Evolutionary conservation across 164 flowering plant genomes (phyloP), one percentile per base, ranked within the genome.

Genomic region (Annona squamosa): DNA sequence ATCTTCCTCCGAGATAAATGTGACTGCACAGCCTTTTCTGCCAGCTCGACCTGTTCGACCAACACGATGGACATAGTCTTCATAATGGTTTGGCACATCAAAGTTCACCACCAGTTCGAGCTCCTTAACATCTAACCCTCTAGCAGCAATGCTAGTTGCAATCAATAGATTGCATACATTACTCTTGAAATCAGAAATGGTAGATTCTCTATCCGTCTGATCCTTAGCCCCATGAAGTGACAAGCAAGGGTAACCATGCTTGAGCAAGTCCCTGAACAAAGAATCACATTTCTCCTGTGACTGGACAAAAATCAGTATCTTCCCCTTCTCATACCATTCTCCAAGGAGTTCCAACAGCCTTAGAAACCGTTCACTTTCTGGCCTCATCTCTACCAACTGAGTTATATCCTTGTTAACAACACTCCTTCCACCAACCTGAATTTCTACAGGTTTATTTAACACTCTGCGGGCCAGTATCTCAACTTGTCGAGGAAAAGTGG

Each of bases 171-270:
- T 91, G 85, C 98, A 90, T 5, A 92, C 99, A 78, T 90, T 90
- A 77, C 86, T 88, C 83, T 94, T 92, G 65, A 92, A 94, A 83
- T 94, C 99, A 64, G 93, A 75, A 72, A 94, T 87, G 66, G 99
- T 94, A 57, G 97, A 91, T 73, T 94, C 99, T 3, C 97, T 89
- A 67, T 92, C 99, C 3, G 97, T 91, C 80, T 95, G 99, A 78
- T 95, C 98, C 81, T 92, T 95, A 16, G 89, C 99, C 63, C 99
- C 99, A 79, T 95, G 99, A 79, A 95, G 99, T 1, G 99, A 92
- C 26, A 92, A 89, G 77, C 99, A 92, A 43, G 97, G 90, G 68
- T 95, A 87, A 62, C 97, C 97, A 69, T 82, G 87, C 79, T 71
- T 87, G 2, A 95, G 79, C 79, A 95, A 68, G 74, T 91, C 96